Evolutionary conservation across 2,329 filamentous ascomycete genomes (phyloP), one percentile per base, ranked within the genome.

Genomic region (Chaetothyriales sp.): DNA sequence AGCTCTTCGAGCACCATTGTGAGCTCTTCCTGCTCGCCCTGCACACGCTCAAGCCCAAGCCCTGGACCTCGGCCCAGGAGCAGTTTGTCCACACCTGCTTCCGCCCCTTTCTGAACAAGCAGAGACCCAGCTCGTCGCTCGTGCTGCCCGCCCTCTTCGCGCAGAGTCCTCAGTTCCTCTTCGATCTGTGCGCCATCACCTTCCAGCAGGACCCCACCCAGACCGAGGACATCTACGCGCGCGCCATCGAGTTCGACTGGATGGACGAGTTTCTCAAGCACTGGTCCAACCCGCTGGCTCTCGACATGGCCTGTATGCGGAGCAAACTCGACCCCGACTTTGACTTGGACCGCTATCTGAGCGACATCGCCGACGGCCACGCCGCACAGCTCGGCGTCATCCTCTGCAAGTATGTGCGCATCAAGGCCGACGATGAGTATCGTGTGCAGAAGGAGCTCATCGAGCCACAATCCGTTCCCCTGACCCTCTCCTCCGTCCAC

Each of bases 111-210:
- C 74, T 95, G 25, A 78, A 82, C 62, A 89, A 89, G 66, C 78
- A 82, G 51, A 81, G 88, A 9, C 77, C 82, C 4, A 80, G 89
- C 51, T 85, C 87, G 65, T 83, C 89, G 58, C 94, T 95, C 57
- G 90, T 95, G 13, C 77, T 98, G 52, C 84, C 95, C 64, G 89
- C 88, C 53, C 72, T 95, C 5, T 97, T 90, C 89, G 83, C 85
- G 60, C 89, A 92, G 64, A 88, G 97, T 64, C 86, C 83, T 59
- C 77, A 83, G 18, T 97, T 89, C 85, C 85, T 97, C 15, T 83
- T 83, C 8, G 79, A 83, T 57, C 81, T 86, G 53, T 79, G 98
- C 33, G 81, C 90, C 44, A 83, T 89, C 54, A 77, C 80, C 7
- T 88, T 92, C 65, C 83, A 83, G 43, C 72, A 76, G 53, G 80